Evolutionary conservation across 2,329 filamentous ascomycete genomes (phyloP).

Genomic region (Diaporthe humulicola): DNA sequence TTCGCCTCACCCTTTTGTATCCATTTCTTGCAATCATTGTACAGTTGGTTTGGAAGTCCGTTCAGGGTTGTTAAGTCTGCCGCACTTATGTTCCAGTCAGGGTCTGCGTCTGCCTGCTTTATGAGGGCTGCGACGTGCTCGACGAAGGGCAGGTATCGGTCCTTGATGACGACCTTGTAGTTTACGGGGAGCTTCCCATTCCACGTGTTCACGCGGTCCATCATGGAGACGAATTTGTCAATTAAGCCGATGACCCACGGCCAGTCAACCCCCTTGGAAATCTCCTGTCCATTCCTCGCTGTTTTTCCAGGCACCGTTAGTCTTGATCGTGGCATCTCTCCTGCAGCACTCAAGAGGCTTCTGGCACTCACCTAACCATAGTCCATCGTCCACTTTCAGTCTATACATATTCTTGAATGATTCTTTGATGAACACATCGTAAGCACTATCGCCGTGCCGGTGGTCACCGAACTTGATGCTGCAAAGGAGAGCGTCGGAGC

Average conservation of each 20-base stretch:
- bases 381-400: background rate
- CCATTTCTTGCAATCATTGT: background rate
- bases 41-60: background rate
- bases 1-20: rapidly evolving
- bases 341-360: too few species aligned
- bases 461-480: background rate
- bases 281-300: background rate
- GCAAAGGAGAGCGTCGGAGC: background rate
- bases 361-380: slow-evolving; percentile 13
- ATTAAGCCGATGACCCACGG: background rate
- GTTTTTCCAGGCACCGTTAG: background rate
- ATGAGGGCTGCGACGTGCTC: background rate
- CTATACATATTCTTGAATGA: background rate
- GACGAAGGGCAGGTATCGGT: background rate
- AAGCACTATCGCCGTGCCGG: background rate
- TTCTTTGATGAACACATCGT: background rate
- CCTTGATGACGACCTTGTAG: background rate
- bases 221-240: background rate
- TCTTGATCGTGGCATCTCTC: background rate
- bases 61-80: background rate
- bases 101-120: background rate
- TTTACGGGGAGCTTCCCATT: background rate
- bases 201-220: background rate
- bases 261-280: background rate
- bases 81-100: background rate